A percentile compares a stretch with the other conserved stretches of the same genome.
Evolutionary conservation across 2,329 filamentous ascomycete species (phyloP).

Genomic region (Graphilbum ipis-grandicollis): DNA sequence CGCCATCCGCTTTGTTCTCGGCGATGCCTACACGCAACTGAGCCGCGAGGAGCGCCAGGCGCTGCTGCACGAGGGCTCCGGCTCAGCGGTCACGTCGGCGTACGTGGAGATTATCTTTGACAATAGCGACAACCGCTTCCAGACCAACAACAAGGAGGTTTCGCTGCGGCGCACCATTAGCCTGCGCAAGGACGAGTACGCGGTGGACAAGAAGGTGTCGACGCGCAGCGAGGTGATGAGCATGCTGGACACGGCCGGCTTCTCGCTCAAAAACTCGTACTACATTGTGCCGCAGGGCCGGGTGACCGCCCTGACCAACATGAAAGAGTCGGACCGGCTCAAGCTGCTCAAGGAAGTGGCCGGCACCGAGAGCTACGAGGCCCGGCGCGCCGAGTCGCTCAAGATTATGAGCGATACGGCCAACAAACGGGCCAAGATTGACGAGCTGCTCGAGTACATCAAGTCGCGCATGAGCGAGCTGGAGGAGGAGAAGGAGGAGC

Average conservation of each 20-base stretch:
- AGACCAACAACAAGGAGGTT: conserved; percentile 79
- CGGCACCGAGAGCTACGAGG: conserved; percentile 92
- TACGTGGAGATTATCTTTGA: conserved; percentile 99
- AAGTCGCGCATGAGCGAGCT: conserved; percentile 76
- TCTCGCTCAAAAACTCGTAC: conserved; percentile 94
- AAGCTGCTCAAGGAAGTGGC: conserved; percentile 94
- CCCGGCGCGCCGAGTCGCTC: conserved; percentile 72
- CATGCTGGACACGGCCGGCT: conserved; percentile 85
- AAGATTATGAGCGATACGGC: conserved; percentile 97
- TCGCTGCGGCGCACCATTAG: conserved; percentile 88
- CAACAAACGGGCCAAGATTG: conserved; percentile 87
- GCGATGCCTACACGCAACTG: conserved; percentile 94
- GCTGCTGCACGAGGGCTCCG: conserved; percentile 92
- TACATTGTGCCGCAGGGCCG: conserved; percentile 97
- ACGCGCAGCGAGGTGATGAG: conserved; percentile 92
- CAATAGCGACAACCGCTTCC: conserved; percentile 90
- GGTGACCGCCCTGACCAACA: conserved; percentile 90
- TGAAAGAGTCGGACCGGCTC: conserved; percentile 88
- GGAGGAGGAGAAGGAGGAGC: conserved; percentile 93
- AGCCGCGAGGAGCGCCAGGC: conserved; percentile 89
- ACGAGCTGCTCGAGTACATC: conserved; percentile 81
- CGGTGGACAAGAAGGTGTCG: conserved; percentile 78
- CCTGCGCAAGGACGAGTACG: conserved; percentile 96
- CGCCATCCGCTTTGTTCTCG: conserved; percentile 93
- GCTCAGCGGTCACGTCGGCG: conserved; percentile 96